Percentiles rank a stretch among this genome's conserved stretches.
phyloP scores from a whole-genome alignment of 148 eudicot genomes.

The Talinum fruticosum region DNA sequence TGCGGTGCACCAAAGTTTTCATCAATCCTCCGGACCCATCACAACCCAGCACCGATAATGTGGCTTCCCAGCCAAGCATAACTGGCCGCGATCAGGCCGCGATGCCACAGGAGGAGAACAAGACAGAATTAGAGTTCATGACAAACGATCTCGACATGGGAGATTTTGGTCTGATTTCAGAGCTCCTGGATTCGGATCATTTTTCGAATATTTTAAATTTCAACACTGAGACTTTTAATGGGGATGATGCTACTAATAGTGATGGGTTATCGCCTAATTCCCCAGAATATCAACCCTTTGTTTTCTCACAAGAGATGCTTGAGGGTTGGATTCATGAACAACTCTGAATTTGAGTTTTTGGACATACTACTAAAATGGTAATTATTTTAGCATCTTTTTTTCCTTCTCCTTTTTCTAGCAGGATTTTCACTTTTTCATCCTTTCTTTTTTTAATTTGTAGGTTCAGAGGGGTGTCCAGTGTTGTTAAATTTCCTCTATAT shows the following conservation, averaged over 20 bases:
- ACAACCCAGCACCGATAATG: background rate
- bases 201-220: slow-evolving; percentile 24
- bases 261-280: slow-evolving; percentile 21
- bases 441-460: background rate
- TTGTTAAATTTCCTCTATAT: background rate
- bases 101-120: slow-evolving; percentile 3
- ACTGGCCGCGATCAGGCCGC: background rate
- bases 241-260: background rate
- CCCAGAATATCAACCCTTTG: slow-evolving; percentile 20
- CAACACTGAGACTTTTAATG: background rate
- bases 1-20: slow-evolving; percentile 35
- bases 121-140: slow-evolving; percentile 1
- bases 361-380: background rate
- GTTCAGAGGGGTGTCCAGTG: too few relatives aligned
- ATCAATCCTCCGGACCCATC: slow-evolving; percentile 26
- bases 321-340: slow-evolving; percentile 41
- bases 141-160: slow-evolving; percentile 19
- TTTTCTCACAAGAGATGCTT: slow-evolving; percentile 34
- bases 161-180: slow-evolving; percentile 22
- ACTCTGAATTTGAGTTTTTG: slow-evolving; percentile 18
- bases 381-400: background rate
- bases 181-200: slow-evolving; percentile 26
- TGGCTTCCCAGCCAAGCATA: background rate
- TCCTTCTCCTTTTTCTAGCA: background rate
- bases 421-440: background rate